Evolutionary conservation across 768 basidiomycete species (phyloP).

Genomic region (Rhodotorula sphaerocarpa): DNA sequence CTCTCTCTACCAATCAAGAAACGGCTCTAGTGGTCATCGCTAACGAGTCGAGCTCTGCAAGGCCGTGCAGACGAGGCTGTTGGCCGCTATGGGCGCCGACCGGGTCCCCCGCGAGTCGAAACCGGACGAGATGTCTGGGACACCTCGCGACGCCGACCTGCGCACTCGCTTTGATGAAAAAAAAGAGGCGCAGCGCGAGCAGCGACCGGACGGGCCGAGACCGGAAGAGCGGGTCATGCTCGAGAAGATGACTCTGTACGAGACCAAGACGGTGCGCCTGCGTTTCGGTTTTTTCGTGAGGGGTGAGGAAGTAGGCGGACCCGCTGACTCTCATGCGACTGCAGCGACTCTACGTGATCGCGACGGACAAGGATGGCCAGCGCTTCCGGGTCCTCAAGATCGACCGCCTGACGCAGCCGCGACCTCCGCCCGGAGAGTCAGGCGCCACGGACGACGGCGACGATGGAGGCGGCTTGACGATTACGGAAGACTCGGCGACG

Average conservation of each 20-base stretch:
- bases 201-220: too few species aligned
- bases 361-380: slow-evolving; percentile 77
- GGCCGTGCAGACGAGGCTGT: too few species aligned
- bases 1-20: too few species aligned
- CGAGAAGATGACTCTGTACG: slow-evolving; percentile 88
- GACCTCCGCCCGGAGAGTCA: not conserved
- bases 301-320: too few species aligned
- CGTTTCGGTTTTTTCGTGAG: not conserved
- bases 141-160: too few species aligned
- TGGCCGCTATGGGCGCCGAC: too few species aligned
- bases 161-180: too few species aligned
- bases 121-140: too few species aligned
- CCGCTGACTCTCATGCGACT: slow-evolving; percentile 25
- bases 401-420: slow-evolving; percentile 50
- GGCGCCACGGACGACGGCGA: not conserved
- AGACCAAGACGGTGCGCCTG: slow-evolving; percentile 58
- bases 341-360: slow-evolving; percentile 76
- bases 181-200: too few species aligned
- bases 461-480: slow-evolving; percentile 11
- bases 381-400: slow-evolving; percentile 88
- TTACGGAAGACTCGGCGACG: slow-evolving; percentile 75
- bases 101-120: too few species aligned
- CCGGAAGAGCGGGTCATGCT: slow-evolving; percentile 32
- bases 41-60: too few species aligned
- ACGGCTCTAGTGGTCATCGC: too few species aligned